Conservation (phyloP, 129 eudicot species). For the Artemisia argyi region DNA sequence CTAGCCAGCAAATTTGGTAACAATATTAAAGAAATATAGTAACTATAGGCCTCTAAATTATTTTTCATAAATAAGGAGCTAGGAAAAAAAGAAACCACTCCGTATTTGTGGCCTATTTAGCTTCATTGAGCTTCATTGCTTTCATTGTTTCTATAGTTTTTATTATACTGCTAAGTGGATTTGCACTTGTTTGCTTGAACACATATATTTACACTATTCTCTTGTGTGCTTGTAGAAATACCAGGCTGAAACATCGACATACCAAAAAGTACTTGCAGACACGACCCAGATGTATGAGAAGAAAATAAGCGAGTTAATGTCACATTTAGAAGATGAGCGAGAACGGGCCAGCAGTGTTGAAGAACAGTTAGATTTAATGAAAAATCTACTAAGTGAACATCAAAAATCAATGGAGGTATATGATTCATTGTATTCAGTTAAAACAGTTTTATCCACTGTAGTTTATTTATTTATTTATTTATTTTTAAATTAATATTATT, state of each 20-base stretch:
- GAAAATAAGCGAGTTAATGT: conserved; percentile 69
- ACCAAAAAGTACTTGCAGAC: conserved; percentile 80
- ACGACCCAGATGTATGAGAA: conserved; percentile 92
- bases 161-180: too few relatives aligned
- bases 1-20: too few relatives aligned
- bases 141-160: too few relatives aligned
- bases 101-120: too few relatives aligned
- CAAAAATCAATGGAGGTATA: conserved; percentile 64
- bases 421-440: not conserved
- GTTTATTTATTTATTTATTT: conserved; percentile 12
- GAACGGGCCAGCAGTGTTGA: conserved; percentile 41
- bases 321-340: conserved; percentile 60
- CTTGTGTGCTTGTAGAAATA: conserved; percentile 65
- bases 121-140: too few relatives aligned
- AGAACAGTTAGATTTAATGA: conserved; percentile 54
- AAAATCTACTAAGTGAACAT: conserved; percentile 52
- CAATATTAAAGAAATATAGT: too few relatives aligned
- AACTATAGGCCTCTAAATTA: too few relatives aligned
- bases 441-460: not conserved
- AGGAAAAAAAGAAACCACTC: too few relatives aligned
- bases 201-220: conserved; percentile 37
- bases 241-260: conserved; percentile 64
- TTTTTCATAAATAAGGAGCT: too few relatives aligned
- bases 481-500: too few relatives aligned
- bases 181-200: not conserved